Evolutionary conservation across 2,329 filamentous ascomycete species (phyloP), one percentile per base, ranked within the genome.

Genomic region (Bimuria novae-zelandiae): DNA sequence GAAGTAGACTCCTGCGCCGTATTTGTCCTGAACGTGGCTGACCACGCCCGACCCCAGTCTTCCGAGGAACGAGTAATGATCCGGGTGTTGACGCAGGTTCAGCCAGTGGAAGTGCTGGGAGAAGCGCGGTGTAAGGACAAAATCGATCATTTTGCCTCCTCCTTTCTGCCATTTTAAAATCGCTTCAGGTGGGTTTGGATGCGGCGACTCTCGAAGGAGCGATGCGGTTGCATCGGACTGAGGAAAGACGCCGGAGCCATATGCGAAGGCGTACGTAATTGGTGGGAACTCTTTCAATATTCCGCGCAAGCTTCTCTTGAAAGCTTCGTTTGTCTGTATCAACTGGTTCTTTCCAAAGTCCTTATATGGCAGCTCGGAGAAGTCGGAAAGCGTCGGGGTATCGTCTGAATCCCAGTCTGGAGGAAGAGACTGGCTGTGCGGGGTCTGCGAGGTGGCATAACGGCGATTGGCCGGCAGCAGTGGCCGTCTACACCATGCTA

Each of bases 31-130:
- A 17, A 97, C 86, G 49, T 86, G 82, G 12, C 90, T 92, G 16
- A 97, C 90, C 3, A 90, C 82, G 25, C 86, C 92, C 1, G 92
- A 97, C 1, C 93, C 93, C 17, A 97, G 76, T 12, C 86, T 88
- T 1, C 89, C 90, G 17, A 99, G 79, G 10, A 84, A 87, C 1
- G 93, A 97, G 76, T 99, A 99, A 75, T 99, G 94, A 65, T 95
- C 83, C 7, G 90, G 88, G 69, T 99, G 89, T 72, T 97, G 89
- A 60, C 83, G 82, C 63, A 99, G 80, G 68, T 99, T 99, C 55
- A 99, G 81, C 29, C 89, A 92, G 76, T 99, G 94, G 90, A 93
- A 99, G 76, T 99, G 94, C 70, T 99, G 89, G 1, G 89, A 91
- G 73, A 96, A 90, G 1, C 90, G 90, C 10, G 97, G 93, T 22